Percentiles rank a stretch among this genome's conserved stretches.
phyloP scores from a whole-genome alignment of 805 yeast genomes.

The Wickerhamiella bombiphila region DNA sequence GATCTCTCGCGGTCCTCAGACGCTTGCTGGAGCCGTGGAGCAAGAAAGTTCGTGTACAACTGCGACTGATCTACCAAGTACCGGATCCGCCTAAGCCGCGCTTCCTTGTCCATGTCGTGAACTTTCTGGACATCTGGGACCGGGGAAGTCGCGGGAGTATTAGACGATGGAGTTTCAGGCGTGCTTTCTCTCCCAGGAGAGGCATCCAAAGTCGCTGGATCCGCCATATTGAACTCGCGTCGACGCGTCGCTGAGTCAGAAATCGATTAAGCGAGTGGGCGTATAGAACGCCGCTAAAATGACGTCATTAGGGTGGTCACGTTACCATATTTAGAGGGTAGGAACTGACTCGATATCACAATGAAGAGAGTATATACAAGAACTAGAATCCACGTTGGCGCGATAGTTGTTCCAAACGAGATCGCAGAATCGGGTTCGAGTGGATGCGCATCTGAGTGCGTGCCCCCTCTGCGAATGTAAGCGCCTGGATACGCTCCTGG shows the following conservation, averaged over 20 bases:
- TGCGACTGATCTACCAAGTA: conserved; percentile 76
- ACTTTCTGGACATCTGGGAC: neutral
- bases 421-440: conserved; percentile 24
- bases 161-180: too few relatives aligned
- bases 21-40: conserved; percentile 42
- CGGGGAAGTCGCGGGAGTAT: conserved; percentile 1
- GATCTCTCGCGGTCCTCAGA: conserved; percentile 21
- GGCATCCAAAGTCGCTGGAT: too few relatives aligned
- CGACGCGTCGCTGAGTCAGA: too few relatives aligned
- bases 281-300: too few relatives aligned
- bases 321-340: neutral
- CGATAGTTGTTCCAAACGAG: conserved; percentile 17
- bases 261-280: too few relatives aligned
- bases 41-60: conserved; percentile 71
- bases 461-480: conserved; percentile 84
- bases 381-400: neutral
- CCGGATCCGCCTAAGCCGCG: conserved; percentile 51
- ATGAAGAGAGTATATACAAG: neutral
- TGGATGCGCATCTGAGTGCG: conserved; percentile 66
- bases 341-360: neutral
- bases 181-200: too few relatives aligned
- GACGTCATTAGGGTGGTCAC: conserved; percentile 2
- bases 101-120: conserved; percentile 31
- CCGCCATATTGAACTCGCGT: too few relatives aligned
- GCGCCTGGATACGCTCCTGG: conserved; percentile 80